Conservation (phyloP, 768 basidiomycete genomes). For the Pleurotus djamor region DNA sequence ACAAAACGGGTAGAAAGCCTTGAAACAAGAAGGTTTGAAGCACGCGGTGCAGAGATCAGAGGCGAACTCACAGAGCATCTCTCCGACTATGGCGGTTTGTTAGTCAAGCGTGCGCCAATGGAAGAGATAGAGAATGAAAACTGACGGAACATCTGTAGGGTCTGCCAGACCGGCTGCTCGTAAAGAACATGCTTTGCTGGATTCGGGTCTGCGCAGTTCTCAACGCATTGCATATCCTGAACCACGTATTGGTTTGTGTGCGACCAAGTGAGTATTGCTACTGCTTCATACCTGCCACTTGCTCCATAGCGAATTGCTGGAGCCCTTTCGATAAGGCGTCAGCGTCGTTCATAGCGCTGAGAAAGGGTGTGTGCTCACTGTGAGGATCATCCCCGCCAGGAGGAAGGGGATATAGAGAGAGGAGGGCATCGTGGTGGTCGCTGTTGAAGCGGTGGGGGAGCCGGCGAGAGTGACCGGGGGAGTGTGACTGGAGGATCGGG, state of each 20-base stretch:
- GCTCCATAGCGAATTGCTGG: slow-evolving; percentile 78
- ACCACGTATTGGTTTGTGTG: slow-evolving; percentile 3
- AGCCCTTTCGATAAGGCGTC: slow-evolving; percentile 43
- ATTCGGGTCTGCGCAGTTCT: slow-evolving; percentile 77
- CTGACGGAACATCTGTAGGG: slow-evolving; percentile 86
- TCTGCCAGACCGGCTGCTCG: slow-evolving; percentile 96
- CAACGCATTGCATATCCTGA: slow-evolving; percentile 98
- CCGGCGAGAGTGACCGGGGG: slow-evolving; percentile 4
- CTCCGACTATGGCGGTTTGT: slow-evolving; percentile 65
- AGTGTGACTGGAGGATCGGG: slow-evolving; percentile 8
- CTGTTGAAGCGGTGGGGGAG: slow-evolving; percentile 3
- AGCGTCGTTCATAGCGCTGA: background rate
- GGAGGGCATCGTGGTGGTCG: slow-evolving; percentile 53
- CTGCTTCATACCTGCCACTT: slow-evolving; percentile 64
- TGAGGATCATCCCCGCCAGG: slow-evolving; percentile 91
- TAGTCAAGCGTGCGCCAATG: slow-evolving; percentile 13
- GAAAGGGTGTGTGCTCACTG: slow-evolving; percentile 38
- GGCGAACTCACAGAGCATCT: slow-evolving; percentile 80
- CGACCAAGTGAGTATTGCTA: slow-evolving; percentile 3
- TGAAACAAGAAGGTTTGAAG: slow-evolving; percentile 19
- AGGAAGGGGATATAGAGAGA: slow-evolving; percentile 74
- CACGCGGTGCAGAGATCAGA: slow-evolving; percentile 15
- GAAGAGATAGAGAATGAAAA: slow-evolving; percentile 17
- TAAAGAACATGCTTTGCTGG: slow-evolving; percentile 66
- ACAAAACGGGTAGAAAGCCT: slow-evolving; percentile 87